phyloP scores from a whole-genome alignment of 768 basidiomycete species.

The Amanita muscaria region DNA sequence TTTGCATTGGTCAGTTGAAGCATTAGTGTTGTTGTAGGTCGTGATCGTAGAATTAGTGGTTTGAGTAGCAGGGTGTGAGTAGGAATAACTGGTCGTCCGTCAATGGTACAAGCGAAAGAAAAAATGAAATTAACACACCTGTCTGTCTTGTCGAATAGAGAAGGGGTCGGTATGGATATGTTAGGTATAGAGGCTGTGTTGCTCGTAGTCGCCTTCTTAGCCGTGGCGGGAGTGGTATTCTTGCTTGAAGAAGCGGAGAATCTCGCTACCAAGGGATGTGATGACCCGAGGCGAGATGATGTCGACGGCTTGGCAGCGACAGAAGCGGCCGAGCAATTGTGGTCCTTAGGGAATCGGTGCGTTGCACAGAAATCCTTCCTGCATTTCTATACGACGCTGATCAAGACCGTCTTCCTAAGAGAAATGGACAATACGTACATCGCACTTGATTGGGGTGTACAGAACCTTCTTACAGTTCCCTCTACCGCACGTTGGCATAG shows the following conservation, averaged over 20 bases:
- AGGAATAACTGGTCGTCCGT: too few species aligned
- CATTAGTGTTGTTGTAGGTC: conserved; percentile 15
- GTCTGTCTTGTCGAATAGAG: conserved; percentile 43
- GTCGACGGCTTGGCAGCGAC: conserved; percentile 12
- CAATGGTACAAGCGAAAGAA: conserved; percentile 42
- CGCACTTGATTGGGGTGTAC: conserved; percentile 65
- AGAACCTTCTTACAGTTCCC: conserved; percentile 64
- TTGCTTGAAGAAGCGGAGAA: conserved; percentile 19
- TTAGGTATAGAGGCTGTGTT: conserved; percentile 11
- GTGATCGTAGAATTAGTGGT: conserved; percentile 11
- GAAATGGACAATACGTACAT: too few species aligned
- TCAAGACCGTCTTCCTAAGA: too few species aligned
- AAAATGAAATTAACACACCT: conserved; percentile 54
- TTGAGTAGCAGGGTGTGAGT: conserved; percentile 15
- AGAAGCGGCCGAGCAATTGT: conserved; percentile 37
- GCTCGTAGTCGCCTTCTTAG: conserved; percentile 13
- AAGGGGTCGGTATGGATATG: conserved; percentile 14
- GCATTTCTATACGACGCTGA: conserved; percentile 59
- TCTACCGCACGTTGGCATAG: conserved; percentile 50
- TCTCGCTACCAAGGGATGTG: conserved; percentile 27
- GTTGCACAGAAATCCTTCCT: conserved; percentile 62
- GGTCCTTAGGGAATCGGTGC: conserved; percentile 74
- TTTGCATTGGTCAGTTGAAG: conserved; percentile 23
- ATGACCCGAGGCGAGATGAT: conserved; percentile 31
- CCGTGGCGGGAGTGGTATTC: conserved; percentile 15